Evolutionary conservation across 768 basidiomycete genomes (phyloP).

Genomic region (Cytidiella melzeri): DNA sequence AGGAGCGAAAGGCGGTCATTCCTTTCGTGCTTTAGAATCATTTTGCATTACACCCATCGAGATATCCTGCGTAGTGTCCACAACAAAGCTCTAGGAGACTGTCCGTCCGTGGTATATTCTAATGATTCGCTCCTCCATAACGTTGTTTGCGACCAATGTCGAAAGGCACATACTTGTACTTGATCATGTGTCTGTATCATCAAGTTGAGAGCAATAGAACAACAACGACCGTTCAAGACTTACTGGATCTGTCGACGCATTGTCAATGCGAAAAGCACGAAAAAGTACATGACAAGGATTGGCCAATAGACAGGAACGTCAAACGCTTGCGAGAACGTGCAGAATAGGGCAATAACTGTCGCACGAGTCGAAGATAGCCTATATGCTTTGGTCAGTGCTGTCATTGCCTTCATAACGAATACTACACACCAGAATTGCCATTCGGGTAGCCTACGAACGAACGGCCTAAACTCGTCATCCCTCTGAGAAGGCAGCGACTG

Average conservation of each 20-base stretch:
- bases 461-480: constrained; percentile 97
- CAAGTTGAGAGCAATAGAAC: neutral
- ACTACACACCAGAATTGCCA: constrained; percentile 86
- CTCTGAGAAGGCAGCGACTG: constrained; percentile 55
- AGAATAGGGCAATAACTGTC: constrained; percentile 71
- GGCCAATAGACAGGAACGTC: constrained; percentile 99
- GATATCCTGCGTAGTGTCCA: neutral
- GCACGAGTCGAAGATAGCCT: constrained; percentile 93
- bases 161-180: constrained; percentile 95
- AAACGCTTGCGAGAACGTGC: constrained; percentile 78
- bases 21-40: constrained; percentile 58
- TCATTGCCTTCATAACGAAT: neutral
- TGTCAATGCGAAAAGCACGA: constrained; percentile 88
- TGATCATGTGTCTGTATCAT: constrained; percentile 88
- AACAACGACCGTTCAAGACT: constrained; percentile 27
- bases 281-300: constrained; percentile 95
- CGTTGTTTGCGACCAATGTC: constrained; percentile 91
- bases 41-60: neutral
- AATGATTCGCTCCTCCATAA: constrained; percentile 49
- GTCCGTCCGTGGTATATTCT: neutral
- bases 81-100: neutral
- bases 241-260: constrained; percentile 96
- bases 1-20: constrained; percentile 69
- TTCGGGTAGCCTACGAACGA: constrained; percentile 91
- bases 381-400: constrained; percentile 1